Base-by-base conservation (phyloP, 2,329 filamentous ascomycete species). In the Hypocreales sp. region DNA sequence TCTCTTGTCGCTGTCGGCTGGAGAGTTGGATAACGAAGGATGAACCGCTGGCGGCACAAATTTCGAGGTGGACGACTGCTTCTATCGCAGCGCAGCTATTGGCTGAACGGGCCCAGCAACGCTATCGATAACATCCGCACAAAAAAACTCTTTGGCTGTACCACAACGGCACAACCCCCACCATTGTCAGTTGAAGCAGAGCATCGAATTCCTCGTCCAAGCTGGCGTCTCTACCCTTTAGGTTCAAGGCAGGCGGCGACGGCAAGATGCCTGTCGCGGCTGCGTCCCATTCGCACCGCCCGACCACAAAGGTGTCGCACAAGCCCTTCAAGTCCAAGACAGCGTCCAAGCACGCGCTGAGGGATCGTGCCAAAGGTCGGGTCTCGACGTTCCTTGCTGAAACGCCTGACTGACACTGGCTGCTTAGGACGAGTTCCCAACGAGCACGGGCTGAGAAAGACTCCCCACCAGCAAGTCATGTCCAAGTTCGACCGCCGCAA, bases 401-500 rank as follows among this genome's bases (percentile, higher is more conserved):
- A n/a, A n/a, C n/a, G n/a, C n/a, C n/a, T n/a, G n/a, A n/a, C n/a
- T n/a, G n/a, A n/a, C n/a, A n/a, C n/a, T n/a, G n/a, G n/a, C n/a
- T 24, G 22, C 12, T 17, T 26, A 90, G 82, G 86, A 48, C 90
- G 90, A 53, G 67, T 87, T 26, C 76, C 64, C 30, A 60, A 71
- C 44, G 80, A 92, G 47, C 72, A 67, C 42, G 76, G 77, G 34
- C 63, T 64, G 42, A 74, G 87, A 46, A 92, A 82, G 54, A 93
- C 87, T 11, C 82, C 82, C 30, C 83, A 93, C 51, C 90, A 98
- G 51, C 83, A 93, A 58, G 72, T 94, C 57, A 87, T 94, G 81
- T 92, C 84, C 32, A 98, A 95, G 57, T 70, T 98, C 51, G 84
- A 93, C 55, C 79, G 90, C 33, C 76, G 83, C 42, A 95, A 98